Evolutionary conservation across 2,329 filamentous ascomycete genomes (phyloP).

Genomic region (Scedosporium apiospermum): DNA sequence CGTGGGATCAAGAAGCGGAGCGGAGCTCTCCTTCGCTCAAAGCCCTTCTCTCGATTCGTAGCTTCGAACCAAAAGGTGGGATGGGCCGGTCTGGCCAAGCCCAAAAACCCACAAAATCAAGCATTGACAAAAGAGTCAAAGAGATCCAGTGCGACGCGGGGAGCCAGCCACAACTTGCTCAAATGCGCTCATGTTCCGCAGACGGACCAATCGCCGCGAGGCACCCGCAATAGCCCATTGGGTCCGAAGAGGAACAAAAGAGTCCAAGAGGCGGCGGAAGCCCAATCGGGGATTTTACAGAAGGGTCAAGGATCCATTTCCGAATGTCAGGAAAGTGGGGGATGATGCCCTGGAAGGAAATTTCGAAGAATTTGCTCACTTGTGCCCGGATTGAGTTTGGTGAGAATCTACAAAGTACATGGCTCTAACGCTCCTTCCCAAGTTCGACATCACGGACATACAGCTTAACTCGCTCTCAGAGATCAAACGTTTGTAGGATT

Average conservation of each 20-base stretch:
- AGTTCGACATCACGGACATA: not conserved
- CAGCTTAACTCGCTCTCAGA: not conserved
- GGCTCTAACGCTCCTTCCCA: not conserved
- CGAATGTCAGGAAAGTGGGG: not conserved
- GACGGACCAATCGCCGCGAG: slow-evolving; percentile 2
- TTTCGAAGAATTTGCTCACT: slow-evolving; percentile 9
- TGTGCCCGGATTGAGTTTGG: not conserved
- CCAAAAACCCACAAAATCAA: not conserved
- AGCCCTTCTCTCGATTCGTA: too few species aligned
- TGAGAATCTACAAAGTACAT: not conserved
- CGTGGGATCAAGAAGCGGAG: not conserved
- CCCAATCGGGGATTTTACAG: slow-evolving; percentile 1
- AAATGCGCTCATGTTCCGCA: slow-evolving; percentile 31
- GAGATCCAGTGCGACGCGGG: not conserved
- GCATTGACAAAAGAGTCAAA: not conserved
- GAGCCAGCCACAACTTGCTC: slow-evolving; percentile 34
- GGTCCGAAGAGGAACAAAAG: too few species aligned
- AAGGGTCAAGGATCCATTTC: not conserved
- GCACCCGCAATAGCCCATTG: not conserved
- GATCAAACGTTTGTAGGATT: not conserved
- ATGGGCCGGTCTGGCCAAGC: too few species aligned
- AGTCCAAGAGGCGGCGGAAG: not conserved
- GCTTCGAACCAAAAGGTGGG: too few species aligned
- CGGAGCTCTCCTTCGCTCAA: too few species aligned
- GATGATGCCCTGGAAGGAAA: not conserved